These are phyloP conservation scores for Coemansia sp. DNA, from an alignment of 371 early-diverging fungal species.

Conservation along the genomic window DNA sequence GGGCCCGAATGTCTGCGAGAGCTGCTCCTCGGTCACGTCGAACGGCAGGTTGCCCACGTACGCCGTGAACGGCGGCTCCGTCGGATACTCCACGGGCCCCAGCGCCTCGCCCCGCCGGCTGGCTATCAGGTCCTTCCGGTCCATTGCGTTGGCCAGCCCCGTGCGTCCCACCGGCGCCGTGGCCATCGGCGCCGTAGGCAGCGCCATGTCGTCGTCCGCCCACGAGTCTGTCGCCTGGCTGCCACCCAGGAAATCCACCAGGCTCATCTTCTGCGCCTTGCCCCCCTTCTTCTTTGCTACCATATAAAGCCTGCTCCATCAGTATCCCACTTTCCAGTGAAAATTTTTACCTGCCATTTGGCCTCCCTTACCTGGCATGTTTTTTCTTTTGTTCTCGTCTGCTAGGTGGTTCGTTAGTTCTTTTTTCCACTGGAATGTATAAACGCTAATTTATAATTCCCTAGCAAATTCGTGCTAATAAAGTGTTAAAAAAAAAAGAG, in stretches of 20 bases:
- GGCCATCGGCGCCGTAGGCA: slow-evolving; percentile 75
- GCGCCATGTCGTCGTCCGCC: slow-evolving; percentile 89
- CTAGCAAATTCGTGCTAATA: too few species aligned
- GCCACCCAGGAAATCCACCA: slow-evolving; percentile 42
- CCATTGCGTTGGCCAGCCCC: slow-evolving; percentile 28
- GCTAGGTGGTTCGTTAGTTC: too few species aligned
- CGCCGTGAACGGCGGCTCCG: slow-evolving; percentile 83
- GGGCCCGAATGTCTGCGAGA: slow-evolving; percentile 68
- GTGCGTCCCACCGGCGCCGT: slow-evolving; percentile 8
- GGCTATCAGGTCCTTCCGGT: slow-evolving; percentile 17
- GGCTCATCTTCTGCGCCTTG: slow-evolving; percentile 49
- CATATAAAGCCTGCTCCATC: neutral
- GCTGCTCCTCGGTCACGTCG: slow-evolving; percentile 71
- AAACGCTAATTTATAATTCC: too few species aligned
- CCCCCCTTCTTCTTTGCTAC: slow-evolving; percentile 47
- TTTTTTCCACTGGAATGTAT: too few species aligned
- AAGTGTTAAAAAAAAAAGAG: too few species aligned
- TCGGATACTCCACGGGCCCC: slow-evolving; percentile 72
- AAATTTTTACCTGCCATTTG: neutral
- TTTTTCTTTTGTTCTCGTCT: neutral
- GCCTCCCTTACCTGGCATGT: neutral
- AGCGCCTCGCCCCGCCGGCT: slow-evolving; percentile 44
- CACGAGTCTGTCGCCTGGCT: slow-evolving; percentile 63
- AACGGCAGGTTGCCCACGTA: slow-evolving; percentile 88
- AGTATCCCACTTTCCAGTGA: too few species aligned